Conservation (phyloP, 2,329 filamentous ascomycete species). For the Cladophialophora yegresii region DNA sequence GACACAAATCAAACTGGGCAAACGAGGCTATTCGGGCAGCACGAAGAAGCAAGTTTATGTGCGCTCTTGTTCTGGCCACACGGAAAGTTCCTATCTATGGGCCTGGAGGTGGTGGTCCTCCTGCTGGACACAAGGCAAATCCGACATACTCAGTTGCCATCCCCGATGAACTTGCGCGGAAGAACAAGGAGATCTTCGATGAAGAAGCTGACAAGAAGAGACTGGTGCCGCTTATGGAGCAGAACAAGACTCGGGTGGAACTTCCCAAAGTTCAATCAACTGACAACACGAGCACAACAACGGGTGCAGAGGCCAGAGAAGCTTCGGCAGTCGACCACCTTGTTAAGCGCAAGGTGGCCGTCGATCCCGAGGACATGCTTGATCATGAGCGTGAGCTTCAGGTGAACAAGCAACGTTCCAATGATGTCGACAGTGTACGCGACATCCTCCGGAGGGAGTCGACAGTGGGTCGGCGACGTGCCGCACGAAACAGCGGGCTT, state of each 20-base stretch:
- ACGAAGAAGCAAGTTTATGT: constrained; percentile 94
- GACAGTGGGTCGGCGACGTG: constrained; percentile 45
- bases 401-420: constrained; percentile 33
- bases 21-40: constrained; percentile 80
- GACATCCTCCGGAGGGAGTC: constrained; percentile 42
- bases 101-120: constrained; percentile 70
- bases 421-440: constrained; percentile 35
- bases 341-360: constrained; percentile 26
- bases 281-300: constrained; percentile 11
- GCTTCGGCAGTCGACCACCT: constrained; percentile 25
- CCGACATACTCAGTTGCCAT: constrained; percentile 80
- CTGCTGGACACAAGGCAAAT: constrained; percentile 65
- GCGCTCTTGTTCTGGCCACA: constrained; percentile 79
- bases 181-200: constrained; percentile 62
- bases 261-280: constrained; percentile 10
- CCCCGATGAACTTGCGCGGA: constrained; percentile 65
- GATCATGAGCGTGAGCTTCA: constrained; percentile 27
- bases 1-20: constrained; percentile 91
- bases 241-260: constrained; percentile 13
- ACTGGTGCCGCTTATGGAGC: constrained; percentile 56
- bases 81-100: constrained; percentile 83
- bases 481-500: constrained; percentile 31
- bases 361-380: constrained; percentile 28
- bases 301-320: constrained; percentile 30
- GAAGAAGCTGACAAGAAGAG: constrained; percentile 66